Evolutionary conservation across 192 early-diverging fungal species (phyloP).

Genomic region (Gaertneriomyces semiglobifer): DNA sequence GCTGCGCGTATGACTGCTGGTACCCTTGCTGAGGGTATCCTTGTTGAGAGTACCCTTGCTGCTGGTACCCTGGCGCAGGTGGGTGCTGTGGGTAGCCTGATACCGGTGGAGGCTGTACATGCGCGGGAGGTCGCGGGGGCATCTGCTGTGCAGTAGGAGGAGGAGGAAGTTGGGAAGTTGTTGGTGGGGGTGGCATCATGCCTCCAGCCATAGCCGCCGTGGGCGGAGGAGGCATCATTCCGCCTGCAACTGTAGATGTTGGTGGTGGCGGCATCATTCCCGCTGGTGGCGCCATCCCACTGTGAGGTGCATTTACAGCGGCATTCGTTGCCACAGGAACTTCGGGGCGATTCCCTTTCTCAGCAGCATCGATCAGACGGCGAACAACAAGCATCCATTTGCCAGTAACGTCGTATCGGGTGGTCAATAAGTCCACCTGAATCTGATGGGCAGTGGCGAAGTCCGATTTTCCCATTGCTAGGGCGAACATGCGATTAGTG

Average conservation of each 20-base stretch:
- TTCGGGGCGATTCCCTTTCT: constrained; percentile 16
- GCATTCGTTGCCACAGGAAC: background rate
- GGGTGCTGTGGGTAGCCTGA: too few relatives aligned
- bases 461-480: constrained; percentile 51
- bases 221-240: background rate
- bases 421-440: constrained; percentile 68
- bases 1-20: background rate
- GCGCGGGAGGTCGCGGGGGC: too few relatives aligned
- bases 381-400: constrained; percentile 71
- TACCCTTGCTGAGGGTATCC: too few relatives aligned
- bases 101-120: too few relatives aligned
- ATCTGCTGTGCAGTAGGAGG: too few relatives aligned
- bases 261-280: background rate
- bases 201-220: too few relatives aligned
- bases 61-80: too few relatives aligned
- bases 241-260: constrained; percentile 2
- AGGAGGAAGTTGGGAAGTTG: too few relatives aligned
- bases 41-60: too few relatives aligned
- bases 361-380: constrained; percentile 56
- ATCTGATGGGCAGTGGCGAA: constrained; percentile 53
- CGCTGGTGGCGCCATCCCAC: background rate
- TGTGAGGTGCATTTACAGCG: background rate
- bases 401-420: constrained; percentile 60
- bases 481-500: background rate
- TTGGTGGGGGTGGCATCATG: constrained; percentile 2